Evolutionary conservation across 306 rosid species (phyloP).

Genomic region (Astragalus membranaceus): DNA sequence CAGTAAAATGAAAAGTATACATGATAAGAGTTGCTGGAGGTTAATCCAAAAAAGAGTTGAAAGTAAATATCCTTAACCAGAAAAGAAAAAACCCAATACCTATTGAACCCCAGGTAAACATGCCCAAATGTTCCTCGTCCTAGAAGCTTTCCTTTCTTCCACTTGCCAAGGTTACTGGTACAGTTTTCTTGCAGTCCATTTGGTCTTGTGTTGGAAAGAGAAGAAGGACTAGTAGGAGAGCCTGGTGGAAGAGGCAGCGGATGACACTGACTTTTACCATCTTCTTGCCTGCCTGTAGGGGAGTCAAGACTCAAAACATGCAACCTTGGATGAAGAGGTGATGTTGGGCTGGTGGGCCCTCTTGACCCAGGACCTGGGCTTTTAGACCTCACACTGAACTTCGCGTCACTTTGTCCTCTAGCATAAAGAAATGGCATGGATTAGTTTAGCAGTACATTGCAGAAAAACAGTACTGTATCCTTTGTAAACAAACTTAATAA

Average conservation of each 20-base stretch:
- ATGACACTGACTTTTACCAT: conserved; percentile 67
- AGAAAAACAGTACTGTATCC: conserved; percentile 11
- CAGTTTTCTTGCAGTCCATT: conserved; percentile 32
- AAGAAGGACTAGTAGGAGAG: conserved; percentile 77
- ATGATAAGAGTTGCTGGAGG: not conserved
- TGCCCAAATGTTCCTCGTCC: conserved; percentile 98
- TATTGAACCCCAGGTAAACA: conserved; percentile 86
- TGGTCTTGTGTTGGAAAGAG: conserved; percentile 40
- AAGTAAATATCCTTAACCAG: not conserved
- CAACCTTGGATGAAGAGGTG: conserved; percentile 73
- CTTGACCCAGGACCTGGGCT: conserved; percentile 82
- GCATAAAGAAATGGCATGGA: conserved; percentile 27
- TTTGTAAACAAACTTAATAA: not conserved
- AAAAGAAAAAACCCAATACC: conserved; percentile 38
- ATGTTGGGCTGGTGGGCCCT: conserved; percentile 89
- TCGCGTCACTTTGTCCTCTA: conserved; percentile 57
- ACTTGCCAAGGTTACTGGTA: conserved; percentile 36
- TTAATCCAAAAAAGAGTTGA: conserved; percentile 5
- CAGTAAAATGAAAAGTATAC: not conserved
- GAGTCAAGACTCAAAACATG: conserved; percentile 55
- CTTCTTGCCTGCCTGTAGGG: conserved; percentile 67
- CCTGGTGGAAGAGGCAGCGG: conserved; percentile 96
- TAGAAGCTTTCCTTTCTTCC: conserved; percentile 95
- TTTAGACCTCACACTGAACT: conserved; percentile 44
- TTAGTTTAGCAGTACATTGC: conserved; percentile 16